These are phyloP conservation scores for Albugo candida DNA, from an alignment of 352 stramenopile genomes.

Conservation along the genomic window DNA sequence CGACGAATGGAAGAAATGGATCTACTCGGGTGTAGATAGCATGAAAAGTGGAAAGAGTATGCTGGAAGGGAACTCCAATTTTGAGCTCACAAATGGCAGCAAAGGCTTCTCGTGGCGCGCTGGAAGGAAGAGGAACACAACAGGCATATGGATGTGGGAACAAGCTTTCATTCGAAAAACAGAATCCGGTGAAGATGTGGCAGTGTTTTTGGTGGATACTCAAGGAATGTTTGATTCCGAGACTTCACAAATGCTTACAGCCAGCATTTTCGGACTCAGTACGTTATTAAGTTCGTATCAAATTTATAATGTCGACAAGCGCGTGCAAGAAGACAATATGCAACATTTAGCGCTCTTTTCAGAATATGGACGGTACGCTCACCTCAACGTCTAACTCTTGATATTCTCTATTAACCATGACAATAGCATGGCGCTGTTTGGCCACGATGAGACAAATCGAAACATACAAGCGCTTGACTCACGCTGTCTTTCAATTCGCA, in stretches of 20 bases:
- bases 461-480: no score
- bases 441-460: slow-evolving; percentile 4
- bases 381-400: slow-evolving; percentile 7
- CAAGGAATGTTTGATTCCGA: slow-evolving; percentile 99
- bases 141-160: slow-evolving; percentile 99
- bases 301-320: slow-evolving; percentile 99
- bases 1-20: slow-evolving; percentile 49
- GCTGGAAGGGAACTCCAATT: slow-evolving; percentile 70
- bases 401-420: not conserved
- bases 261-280: slow-evolving; percentile 96
- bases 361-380: slow-evolving; percentile 89
- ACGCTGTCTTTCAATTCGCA: slow-evolving; percentile 7
- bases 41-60: slow-evolving; percentile 19
- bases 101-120: slow-evolving; percentile 92
- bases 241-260: slow-evolving; percentile 95
- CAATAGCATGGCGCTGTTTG: slow-evolving; percentile 55
- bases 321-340: slow-evolving; percentile 98
- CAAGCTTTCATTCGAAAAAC: slow-evolving; percentile 91
- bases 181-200: slow-evolving; percentile 69
- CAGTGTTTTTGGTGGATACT: slow-evolving; percentile 96
- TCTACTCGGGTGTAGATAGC: slow-evolving; percentile 33
- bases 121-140: slow-evolving; percentile 93
- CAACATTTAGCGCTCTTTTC: slow-evolving; percentile 98
- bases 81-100: slow-evolving; percentile 50
- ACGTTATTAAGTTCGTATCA: slow-evolving; percentile 93